Evolutionary conservation across 305 asterid genomes (phyloP).

Genomic region (Solanum hybrid): DNA sequence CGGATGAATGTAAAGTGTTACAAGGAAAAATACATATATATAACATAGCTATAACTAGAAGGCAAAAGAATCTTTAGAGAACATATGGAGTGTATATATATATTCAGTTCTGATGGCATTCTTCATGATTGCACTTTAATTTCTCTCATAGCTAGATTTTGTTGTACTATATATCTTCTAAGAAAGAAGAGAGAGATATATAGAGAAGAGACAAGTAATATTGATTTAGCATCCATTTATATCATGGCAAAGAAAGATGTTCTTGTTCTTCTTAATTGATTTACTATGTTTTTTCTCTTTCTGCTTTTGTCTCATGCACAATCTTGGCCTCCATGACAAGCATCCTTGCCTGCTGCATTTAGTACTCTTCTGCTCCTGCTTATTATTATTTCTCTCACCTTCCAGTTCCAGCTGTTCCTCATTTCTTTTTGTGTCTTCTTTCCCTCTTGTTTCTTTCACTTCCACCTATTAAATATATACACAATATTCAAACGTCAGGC

Average conservation of each 20-base stretch:
- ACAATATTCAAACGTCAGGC: background rate
- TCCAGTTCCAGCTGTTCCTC: constrained; percentile 20
- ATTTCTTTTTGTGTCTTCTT: constrained; percentile 18
- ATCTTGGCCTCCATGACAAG: constrained; percentile 30
- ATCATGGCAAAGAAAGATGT: constrained; percentile 29
- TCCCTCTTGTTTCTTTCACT: constrained; percentile 23
- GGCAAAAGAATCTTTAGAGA: background rate
- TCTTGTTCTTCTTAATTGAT: constrained; percentile 1
- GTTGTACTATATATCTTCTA: background rate
- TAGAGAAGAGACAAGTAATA: too few relatives aligned
- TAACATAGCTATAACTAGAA: background rate
- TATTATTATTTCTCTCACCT: constrained; percentile 12
- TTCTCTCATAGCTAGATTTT: constrained; percentile 1
- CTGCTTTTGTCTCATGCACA: constrained; percentile 31
- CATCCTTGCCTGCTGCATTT: constrained; percentile 29
- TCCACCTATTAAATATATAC: constrained; percentile 22
- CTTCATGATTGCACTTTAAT: background rate
- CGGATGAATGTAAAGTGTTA: background rate
- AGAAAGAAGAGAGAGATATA: background rate
- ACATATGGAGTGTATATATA: too few relatives aligned
- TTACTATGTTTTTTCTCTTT: constrained; percentile 19
- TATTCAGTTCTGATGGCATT: background rate
- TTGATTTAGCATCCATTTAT: constrained; percentile 33
- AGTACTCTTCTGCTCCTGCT: constrained; percentile 5
- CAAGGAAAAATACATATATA: background rate